These are phyloP conservation scores for Pseudogymnoascus sp. DNA, from an alignment of 2,329 filamentous ascomycete genomes.

Conservation along the genomic window DNA sequence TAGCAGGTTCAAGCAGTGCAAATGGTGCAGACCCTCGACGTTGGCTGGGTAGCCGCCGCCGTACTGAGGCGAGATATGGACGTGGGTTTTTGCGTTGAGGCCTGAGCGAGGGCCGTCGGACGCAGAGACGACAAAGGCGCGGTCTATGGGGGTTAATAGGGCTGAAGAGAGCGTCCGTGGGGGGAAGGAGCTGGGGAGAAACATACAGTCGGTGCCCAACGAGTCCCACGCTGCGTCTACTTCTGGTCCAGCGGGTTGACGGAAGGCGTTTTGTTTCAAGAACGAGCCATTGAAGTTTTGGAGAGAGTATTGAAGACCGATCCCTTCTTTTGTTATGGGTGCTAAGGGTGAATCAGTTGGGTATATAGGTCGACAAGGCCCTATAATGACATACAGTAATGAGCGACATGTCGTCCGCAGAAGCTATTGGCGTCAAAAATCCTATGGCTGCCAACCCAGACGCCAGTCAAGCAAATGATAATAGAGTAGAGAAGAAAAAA, in stretches of 20 bases:
- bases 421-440: background rate
- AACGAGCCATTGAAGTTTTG: conserved; percentile 39
- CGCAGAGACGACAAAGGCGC: conserved; percentile 32
- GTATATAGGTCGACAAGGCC: background rate
- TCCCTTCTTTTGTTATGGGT: background rate
- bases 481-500: background rate
- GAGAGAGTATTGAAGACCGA: background rate
- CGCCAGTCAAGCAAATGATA: background rate
- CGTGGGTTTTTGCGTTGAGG: conserved; percentile 36
- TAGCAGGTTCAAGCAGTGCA: conserved; percentile 47
- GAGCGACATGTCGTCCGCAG: background rate
- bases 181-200: background rate
- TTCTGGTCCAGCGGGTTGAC: conserved; percentile 37
- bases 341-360: background rate
- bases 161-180: background rate
- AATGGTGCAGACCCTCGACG: conserved; percentile 39
- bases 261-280: conserved; percentile 42
- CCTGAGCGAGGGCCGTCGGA: conserved; percentile 35
- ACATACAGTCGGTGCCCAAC: conserved; percentile 41
- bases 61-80: conserved; percentile 41
- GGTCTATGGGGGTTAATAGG: conserved; percentile 26
- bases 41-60: conserved; percentile 44
- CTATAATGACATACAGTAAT: background rate
- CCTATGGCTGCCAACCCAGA: background rate
- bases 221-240: conserved; percentile 46